These are phyloP conservation scores for Termitomyces sp. DNA, from an alignment of 768 basidiomycete genomes.

Conservation along the genomic window DNA sequence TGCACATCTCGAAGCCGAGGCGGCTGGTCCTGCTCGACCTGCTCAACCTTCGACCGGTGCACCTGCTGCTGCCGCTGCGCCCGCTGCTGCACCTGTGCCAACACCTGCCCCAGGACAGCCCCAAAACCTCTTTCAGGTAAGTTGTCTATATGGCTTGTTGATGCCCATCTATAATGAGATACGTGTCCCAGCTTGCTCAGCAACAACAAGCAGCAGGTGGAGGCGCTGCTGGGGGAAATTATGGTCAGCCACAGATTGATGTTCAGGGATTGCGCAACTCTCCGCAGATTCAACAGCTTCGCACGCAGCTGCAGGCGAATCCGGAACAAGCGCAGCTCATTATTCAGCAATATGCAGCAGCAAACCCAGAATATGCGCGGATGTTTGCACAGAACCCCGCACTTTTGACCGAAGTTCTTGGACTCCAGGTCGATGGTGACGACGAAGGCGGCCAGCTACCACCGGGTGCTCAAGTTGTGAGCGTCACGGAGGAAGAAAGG, in stretches of 20 bases:
- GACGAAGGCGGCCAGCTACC: slow-evolving; percentile 39
- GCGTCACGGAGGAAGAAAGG: slow-evolving; percentile 82
- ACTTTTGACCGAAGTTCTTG: slow-evolving; percentile 60
- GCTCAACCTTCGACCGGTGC: slow-evolving; percentile 32
- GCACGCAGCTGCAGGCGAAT: slow-evolving; percentile 70
- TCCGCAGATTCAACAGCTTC: slow-evolving; percentile 70
- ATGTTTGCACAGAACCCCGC: slow-evolving; percentile 70
- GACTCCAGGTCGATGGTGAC: slow-evolving; percentile 38
- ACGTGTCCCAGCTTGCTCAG: slow-evolving; percentile 56
- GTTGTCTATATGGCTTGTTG: slow-evolving; percentile 12
- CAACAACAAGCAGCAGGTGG: slow-evolving; percentile 51
- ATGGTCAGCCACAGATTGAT: slow-evolving; percentile 33
- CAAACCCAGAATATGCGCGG: slow-evolving; percentile 76
- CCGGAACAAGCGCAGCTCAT: slow-evolving; percentile 76
- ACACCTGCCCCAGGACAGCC: slow-evolving; percentile 41
- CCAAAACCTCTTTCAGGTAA: slow-evolving; percentile 86
- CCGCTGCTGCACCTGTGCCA: slow-evolving; percentile 28
- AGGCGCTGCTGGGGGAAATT: slow-evolving; percentile 28
- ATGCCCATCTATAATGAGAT: background rate
- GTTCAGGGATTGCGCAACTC: slow-evolving; percentile 54
- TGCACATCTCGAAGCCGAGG: slow-evolving; percentile 56
- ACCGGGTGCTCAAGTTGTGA: slow-evolving; percentile 61
- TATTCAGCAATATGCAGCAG: slow-evolving; percentile 73
- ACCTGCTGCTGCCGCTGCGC: slow-evolving; percentile 30
- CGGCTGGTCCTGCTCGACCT: slow-evolving; percentile 30